Evolutionary conservation across 1,139 yeast species (phyloP).

Genomic region (Protomyces macrosporus): DNA sequence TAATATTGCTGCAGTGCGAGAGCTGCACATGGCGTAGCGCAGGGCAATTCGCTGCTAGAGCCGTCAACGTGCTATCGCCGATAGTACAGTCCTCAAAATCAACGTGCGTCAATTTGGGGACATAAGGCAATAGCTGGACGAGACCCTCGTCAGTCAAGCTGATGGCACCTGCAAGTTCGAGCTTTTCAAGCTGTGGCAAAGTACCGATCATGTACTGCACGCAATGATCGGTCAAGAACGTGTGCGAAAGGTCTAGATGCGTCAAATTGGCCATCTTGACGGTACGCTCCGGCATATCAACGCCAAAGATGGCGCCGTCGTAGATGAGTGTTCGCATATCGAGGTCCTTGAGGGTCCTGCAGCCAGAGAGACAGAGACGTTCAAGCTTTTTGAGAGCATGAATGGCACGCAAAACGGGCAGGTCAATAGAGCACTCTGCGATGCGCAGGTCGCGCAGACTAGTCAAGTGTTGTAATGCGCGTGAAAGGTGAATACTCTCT

Average conservation of each 20-base stretch:
- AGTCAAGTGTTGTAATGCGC: slow-evolving; percentile 18
- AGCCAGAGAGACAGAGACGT: slow-evolving; percentile 28
- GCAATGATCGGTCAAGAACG: slow-evolving; percentile 25
- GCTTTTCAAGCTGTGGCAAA: slow-evolving; percentile 28
- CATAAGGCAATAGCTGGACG: slow-evolving; percentile 21
- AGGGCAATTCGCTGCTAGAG: slow-evolving; percentile 10
- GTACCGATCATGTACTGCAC: slow-evolving; percentile 25
- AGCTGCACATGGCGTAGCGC: slow-evolving; percentile 28
- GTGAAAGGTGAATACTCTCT: slow-evolving; percentile 22
- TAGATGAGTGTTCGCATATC: slow-evolving; percentile 24
- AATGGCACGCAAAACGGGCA: slow-evolving; percentile 12
- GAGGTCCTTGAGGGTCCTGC: slow-evolving; percentile 26
- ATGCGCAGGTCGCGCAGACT: slow-evolving; percentile 24
- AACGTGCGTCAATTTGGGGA: slow-evolving; percentile 26
- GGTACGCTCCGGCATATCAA: slow-evolving; percentile 8
- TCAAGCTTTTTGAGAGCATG: slow-evolving; percentile 16
- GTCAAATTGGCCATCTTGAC: slow-evolving; percentile 2
- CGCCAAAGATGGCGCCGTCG: slow-evolving; percentile 24
- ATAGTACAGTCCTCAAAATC: slow-evolving; percentile 30
- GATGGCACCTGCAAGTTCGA: slow-evolving; percentile 27
- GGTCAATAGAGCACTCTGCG: slow-evolving; percentile 9
- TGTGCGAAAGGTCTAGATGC: slow-evolving; percentile 27
- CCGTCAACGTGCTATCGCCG: slow-evolving; percentile 27
- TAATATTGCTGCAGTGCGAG: slow-evolving; percentile 27
- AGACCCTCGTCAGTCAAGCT: slow-evolving; percentile 28